A percentile compares a stretch with the other conserved stretches of the same genome.
Evolutionary conservation across 768 basidiomycete genomes (phyloP).

Genomic region (Termitomyces sp.): DNA sequence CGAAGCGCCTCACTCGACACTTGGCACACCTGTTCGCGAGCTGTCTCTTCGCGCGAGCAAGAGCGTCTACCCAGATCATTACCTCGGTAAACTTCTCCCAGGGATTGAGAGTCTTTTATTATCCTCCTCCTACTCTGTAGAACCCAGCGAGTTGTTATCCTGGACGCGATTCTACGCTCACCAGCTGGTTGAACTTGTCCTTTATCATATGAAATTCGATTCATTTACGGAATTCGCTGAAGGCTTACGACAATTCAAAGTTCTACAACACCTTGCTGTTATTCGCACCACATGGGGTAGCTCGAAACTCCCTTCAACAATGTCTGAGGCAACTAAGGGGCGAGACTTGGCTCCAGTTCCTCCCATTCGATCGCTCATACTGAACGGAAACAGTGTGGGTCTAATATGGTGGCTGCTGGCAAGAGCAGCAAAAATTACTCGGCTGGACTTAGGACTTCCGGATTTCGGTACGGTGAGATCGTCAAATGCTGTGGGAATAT

Average conservation of each 20-base stretch:
- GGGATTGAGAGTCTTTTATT: not conserved
- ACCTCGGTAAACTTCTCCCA: not conserved
- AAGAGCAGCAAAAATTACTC: not conserved
- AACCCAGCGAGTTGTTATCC: not conserved
- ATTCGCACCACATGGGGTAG: not conserved
- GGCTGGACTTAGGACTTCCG: not conserved
- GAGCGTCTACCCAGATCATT: not conserved
- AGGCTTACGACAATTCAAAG: not conserved
- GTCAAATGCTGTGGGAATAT: not conserved
- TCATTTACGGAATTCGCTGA: not conserved
- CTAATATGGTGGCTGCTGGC: constrained; percentile 4
- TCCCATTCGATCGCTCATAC: constrained; percentile 1
- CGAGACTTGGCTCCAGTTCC: not conserved
- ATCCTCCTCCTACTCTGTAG: not conserved
- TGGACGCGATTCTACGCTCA: not conserved
- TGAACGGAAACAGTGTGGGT: not conserved
- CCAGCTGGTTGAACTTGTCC: constrained; percentile 3
- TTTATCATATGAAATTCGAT: not conserved
- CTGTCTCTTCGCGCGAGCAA: not conserved
- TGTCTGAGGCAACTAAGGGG: not conserved
- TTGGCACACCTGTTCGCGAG: not conserved
- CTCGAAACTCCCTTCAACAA: not conserved
- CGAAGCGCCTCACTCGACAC: not conserved
- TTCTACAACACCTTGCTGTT: constrained; percentile 5
- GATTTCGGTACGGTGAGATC: not conserved